Percentiles rank a stretch among this genome's conserved stretches.
Conservation (phyloP, 2,329 filamentous ascomycete species). For the Penicillium sp. region DNA sequence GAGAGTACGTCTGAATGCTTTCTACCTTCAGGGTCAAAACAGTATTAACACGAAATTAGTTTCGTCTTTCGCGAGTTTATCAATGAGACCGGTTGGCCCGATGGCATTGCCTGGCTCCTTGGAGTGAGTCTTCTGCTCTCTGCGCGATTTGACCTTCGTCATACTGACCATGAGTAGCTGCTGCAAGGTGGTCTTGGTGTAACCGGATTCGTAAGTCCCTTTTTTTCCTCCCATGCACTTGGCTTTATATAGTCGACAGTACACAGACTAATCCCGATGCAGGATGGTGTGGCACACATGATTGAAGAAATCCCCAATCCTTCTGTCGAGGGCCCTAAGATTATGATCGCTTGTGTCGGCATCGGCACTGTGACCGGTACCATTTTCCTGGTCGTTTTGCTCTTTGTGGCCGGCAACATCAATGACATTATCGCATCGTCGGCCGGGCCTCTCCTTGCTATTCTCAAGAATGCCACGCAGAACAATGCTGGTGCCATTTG, state of each 20-base stretch:
- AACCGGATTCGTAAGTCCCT: conserved; percentile 46
- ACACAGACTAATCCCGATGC: neutral
- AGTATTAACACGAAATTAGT: conserved; percentile 15
- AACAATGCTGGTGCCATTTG: conserved; percentile 58
- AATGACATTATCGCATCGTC: conserved; percentile 50
- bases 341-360: conserved; percentile 59
- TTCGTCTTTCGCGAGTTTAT: conserved; percentile 59
- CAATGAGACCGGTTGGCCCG: conserved; percentile 64
- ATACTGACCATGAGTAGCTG: conserved; percentile 26
- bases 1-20: conserved; percentile 43
- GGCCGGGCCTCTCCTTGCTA: conserved; percentile 56
- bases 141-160: neutral
- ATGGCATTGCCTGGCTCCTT: conserved; percentile 51
- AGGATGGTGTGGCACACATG: conserved; percentile 47
- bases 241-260: neutral
- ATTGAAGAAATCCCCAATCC: conserved; percentile 46
- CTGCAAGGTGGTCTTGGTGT: conserved; percentile 49
- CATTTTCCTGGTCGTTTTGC: conserved; percentile 56
- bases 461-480: conserved; percentile 57
- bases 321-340: conserved; percentile 54
- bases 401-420: conserved; percentile 59
- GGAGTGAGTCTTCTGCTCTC: conserved; percentile 27
- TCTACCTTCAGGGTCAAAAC: neutral
- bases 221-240: neutral
- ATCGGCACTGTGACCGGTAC: conserved; percentile 60